Conservation (phyloP, 1,139 yeast genomes). For the Taphrina pruni region DNA sequence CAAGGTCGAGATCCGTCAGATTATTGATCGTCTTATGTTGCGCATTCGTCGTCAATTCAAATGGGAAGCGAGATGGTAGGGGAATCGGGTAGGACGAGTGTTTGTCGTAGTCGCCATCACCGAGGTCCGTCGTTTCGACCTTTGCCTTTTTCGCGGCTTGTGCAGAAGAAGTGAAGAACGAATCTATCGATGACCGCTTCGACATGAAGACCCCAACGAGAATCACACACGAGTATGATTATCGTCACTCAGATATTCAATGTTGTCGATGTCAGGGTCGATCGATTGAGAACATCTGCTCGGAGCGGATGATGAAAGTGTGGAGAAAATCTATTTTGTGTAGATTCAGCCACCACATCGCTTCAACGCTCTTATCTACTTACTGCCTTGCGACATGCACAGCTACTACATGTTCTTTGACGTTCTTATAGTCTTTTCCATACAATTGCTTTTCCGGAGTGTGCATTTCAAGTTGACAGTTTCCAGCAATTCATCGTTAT, state of each 20-base stretch:
- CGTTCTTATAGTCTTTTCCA: background rate
- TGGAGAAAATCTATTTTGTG: slow-evolving; percentile 3
- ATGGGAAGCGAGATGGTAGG: slow-evolving; percentile 22
- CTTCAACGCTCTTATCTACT: background rate
- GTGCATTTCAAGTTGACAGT: background rate
- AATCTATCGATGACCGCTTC: slow-evolving; percentile 21
- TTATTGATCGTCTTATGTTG: slow-evolving; percentile 11
- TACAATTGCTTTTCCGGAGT: background rate
- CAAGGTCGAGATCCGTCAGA: slow-evolving; percentile 9
- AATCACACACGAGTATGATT: background rate
- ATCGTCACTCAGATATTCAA: too few species aligned
- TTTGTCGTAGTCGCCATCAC: slow-evolving; percentile 6
- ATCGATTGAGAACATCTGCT: background rate
- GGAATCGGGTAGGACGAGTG: slow-evolving; percentile 34
- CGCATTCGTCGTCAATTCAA: slow-evolving; percentile 4
- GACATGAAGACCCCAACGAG: background rate
- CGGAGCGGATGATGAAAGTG: background rate
- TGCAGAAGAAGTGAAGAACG: slow-evolving; percentile 1
- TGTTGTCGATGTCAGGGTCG: too few species aligned
- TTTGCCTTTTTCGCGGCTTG: background rate
- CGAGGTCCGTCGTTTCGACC: background rate
- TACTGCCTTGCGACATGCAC: too few species aligned
- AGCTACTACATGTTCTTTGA: too few species aligned
- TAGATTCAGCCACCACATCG: slow-evolving; percentile 1
- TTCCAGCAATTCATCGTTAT: background rate